These are phyloP conservation scores for Penicillium brasilianum DNA, from an alignment of 2,329 filamentous ascomycete species.

Conservation along the genomic window DNA sequence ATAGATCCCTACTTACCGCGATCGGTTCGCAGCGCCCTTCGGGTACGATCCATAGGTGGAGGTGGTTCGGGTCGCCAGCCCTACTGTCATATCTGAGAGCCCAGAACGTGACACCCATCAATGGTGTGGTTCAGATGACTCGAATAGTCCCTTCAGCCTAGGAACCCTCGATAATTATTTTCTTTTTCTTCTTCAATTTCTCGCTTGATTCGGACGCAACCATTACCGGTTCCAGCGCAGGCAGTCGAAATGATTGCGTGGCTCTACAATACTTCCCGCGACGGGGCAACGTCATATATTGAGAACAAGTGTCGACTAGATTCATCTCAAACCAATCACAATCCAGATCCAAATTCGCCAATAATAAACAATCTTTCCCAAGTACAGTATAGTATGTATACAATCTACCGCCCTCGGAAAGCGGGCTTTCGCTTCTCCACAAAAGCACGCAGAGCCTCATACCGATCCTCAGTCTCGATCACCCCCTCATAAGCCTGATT, in stretches of 20 bases:
- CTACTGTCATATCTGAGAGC: not conserved
- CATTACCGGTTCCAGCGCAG: not conserved
- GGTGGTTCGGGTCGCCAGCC: not conserved
- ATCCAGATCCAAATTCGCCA: not conserved
- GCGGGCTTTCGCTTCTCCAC: constrained; percentile 56
- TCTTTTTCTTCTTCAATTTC: not conserved
- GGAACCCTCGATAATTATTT: not conserved
- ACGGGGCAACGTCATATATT: not conserved
- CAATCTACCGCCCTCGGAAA: constrained; percentile 35
- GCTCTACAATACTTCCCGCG: not conserved
- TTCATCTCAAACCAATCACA: not conserved
- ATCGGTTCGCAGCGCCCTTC: not conserved
- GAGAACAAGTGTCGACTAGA: not conserved
- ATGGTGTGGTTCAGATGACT: not conserved
- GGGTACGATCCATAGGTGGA: not conserved
- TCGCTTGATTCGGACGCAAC: not conserved
- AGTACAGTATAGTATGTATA: no score
- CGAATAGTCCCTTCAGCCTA: not conserved
- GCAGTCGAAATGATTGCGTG: not conserved
- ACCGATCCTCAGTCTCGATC: constrained; percentile 79
- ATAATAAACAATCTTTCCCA: not conserved
- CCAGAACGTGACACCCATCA: not conserved
- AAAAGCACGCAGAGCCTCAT: constrained; percentile 89
- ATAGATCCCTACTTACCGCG: not conserved
- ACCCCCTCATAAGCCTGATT: constrained; percentile 85